These are phyloP conservation scores for Colletotrichum navitas DNA, from an alignment of 2,329 filamentous ascomycete genomes.

Conservation along the genomic window DNA sequence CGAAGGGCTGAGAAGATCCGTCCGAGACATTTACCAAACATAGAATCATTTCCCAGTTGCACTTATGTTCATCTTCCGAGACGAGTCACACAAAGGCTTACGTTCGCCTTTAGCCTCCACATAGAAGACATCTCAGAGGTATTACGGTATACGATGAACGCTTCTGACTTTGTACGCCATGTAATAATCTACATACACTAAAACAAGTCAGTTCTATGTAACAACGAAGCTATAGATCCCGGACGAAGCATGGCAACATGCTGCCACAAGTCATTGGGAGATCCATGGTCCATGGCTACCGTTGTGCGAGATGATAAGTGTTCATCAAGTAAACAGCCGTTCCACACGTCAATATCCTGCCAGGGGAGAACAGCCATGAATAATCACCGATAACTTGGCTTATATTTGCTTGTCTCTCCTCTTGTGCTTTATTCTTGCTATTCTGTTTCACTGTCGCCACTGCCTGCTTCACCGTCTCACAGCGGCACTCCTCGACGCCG, in stretches of 20 bases:
- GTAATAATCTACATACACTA: not conserved
- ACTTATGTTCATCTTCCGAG: not conserved
- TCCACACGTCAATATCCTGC: not conserved
- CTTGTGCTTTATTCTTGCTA: not conserved
- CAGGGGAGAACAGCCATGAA: not conserved
- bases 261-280: not conserved
- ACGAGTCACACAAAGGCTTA: not conserved
- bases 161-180: no score
- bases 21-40: not conserved
- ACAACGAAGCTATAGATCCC: not conserved
- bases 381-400: not conserved
- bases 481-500: not conserved
- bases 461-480: not conserved
- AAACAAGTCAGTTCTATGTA: not conserved
- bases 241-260: not conserved
- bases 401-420: not conserved
- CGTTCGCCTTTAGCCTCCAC: not conserved
- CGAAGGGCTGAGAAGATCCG: not conserved
- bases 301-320: not conserved
- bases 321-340: not conserved
- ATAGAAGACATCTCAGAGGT: not conserved
- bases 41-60: not conserved
- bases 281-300: not conserved
- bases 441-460: not conserved
- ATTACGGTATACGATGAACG: not conserved